phyloP scores from a whole-genome alignment of 768 basidiomycete genomes.

The Suillus lakei region DNA sequence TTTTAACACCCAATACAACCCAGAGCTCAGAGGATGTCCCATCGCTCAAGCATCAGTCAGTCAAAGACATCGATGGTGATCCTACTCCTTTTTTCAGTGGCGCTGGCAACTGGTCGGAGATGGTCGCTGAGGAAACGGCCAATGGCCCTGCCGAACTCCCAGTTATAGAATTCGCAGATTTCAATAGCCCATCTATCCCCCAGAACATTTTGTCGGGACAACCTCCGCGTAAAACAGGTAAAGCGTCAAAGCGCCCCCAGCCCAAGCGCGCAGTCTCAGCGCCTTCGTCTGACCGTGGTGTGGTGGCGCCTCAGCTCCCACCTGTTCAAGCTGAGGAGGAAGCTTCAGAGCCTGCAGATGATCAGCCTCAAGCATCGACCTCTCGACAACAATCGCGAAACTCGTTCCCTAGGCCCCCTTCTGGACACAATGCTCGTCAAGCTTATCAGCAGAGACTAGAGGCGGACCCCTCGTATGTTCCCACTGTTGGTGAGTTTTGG shows the following conservation, averaged over 20 bases:
- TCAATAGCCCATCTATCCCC: constrained; percentile 38
- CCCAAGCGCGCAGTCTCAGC: constrained; percentile 39
- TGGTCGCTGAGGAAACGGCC: constrained; percentile 76
- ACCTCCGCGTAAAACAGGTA: constrained; percentile 48
- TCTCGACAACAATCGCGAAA: constrained; percentile 38
- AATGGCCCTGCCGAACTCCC: constrained; percentile 72
- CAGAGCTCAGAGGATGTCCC: constrained; percentile 56
- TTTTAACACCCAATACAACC: constrained; percentile 71
- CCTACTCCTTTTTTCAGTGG: constrained; percentile 58
- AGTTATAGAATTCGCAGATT: constrained; percentile 80
- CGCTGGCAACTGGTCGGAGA: constrained; percentile 75
- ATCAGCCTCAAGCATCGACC: constrained; percentile 44
- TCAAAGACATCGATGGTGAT: constrained; percentile 34
- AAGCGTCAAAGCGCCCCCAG: constrained; percentile 42
- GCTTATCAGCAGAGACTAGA: constrained; percentile 85
- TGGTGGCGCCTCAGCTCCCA: constrained; percentile 14
- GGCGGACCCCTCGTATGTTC: constrained; percentile 86
- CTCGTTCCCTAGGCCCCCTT: constrained; percentile 38
- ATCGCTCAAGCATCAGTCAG: constrained; percentile 30
- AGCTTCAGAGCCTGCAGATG: constrained; percentile 19
- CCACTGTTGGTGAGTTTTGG: constrained; percentile 93
- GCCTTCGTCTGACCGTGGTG: constrained; percentile 33
- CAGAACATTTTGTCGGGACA: constrained; percentile 43
- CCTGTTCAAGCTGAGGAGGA: constrained; percentile 22
- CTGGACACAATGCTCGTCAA: constrained; percentile 74